phyloP scores from a whole-genome alignment of 2,329 filamentous ascomycete genomes.

The Cladosporium phlei region DNA sequence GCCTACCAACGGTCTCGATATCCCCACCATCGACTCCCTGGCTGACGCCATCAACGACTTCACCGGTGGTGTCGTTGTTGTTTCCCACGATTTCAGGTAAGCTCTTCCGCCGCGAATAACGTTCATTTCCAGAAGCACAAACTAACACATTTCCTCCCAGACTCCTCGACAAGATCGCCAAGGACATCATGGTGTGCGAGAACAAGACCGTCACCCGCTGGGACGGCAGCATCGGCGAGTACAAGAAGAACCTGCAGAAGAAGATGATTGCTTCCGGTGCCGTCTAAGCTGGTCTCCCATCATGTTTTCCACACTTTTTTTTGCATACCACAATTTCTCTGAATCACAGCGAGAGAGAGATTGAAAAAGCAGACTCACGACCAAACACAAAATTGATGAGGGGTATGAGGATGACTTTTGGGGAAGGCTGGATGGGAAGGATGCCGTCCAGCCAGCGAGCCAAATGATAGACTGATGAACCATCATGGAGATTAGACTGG shows the following conservation, averaged over 20 bases:
- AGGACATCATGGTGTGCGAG: constrained; percentile 99
- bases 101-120: background rate
- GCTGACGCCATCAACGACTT: constrained; percentile 97
- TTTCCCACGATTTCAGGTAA: constrained; percentile 98
- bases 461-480: too few species aligned
- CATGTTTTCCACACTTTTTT: too few species aligned
- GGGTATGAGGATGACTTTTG: too few species aligned
- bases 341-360: too few species aligned
- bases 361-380: too few species aligned
- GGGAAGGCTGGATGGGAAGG: too few species aligned
- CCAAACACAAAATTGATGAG: too few species aligned
- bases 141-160: constrained; percentile 47
- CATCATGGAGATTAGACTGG: too few species aligned
- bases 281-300: constrained; percentile 50
- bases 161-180: constrained; percentile 97
- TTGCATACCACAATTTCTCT: too few species aligned
- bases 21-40: constrained; percentile 94
- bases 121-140: background rate
- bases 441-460: too few species aligned
- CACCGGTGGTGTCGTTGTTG: constrained; percentile 93
- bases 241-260: constrained; percentile 98
- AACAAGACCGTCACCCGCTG: constrained; percentile 89
- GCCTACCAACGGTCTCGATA: constrained; percentile 98
- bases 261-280: constrained; percentile 92
- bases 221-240: constrained; percentile 84